Base-by-base conservation (phyloP, 108 stramenopile species). In the Licmophora abbreviata region DNA sequence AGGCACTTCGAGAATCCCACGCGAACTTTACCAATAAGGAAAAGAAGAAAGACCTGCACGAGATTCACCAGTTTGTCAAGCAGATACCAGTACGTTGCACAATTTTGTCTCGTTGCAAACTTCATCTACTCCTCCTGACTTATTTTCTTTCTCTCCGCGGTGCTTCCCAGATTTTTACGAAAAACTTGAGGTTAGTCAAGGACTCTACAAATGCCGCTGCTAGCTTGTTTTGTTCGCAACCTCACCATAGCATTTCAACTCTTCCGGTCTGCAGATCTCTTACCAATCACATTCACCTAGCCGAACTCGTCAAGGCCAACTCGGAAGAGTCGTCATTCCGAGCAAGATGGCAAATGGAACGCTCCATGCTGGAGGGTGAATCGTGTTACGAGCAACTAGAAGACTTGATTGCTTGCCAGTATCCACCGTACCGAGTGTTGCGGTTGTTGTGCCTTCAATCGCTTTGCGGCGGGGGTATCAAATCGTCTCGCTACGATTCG, bases 31-130 rank as follows among this genome's bases (percentile, higher is more conserved):
- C 92, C 4, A 79, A 71, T 28, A 83, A 84, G 48, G 84, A 77
- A 45, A 90, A 58, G 59, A 96, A 84, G 59, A 93, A 82, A 56
- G 88, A 91, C 64, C 66, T 98, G 56, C 64, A 71, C 4, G 93
- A 98, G 69, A 94, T 98, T 26, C 95, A 98, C 68, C 92, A 89
- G 56, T 95, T 98, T 56, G 95, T 96, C 44, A 98, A 98, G 61
- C 84, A 95, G 66, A 97, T 97, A 43, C 97, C 97, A 0, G 59
- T 71, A 9, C 69, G 72, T 66, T 71, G 6, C 70, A 78, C 47
- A 78, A 64, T 55, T 61, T 78, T 18, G 45, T n/a, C 7, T n/a
- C n/a, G n/a, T n/a, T n/a, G n/a, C n/a, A n/a, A n/a, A n/a, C n/a
- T n/a, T n/a, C n/a, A n/a, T n/a, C n/a, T n/a, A n/a, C n/a, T n/a